phyloP scores from a whole-genome alignment of 306 rosid species.

The Gastrolobium villosum region DNA sequence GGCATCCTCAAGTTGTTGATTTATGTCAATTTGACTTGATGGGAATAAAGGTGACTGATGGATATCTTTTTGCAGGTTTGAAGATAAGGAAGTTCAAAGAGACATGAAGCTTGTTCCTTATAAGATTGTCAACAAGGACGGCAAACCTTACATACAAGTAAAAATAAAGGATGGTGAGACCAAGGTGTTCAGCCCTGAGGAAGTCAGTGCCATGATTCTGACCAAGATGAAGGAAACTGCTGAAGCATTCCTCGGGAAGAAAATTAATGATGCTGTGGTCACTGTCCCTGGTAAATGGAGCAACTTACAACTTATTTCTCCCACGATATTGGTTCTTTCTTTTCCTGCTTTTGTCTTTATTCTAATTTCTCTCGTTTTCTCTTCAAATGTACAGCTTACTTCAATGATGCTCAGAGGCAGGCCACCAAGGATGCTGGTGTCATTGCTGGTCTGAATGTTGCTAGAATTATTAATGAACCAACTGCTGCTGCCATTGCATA shows the following conservation, averaged over 20 bases:
- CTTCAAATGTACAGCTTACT: slow-evolving; percentile 74
- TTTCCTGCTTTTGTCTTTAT: not conserved
- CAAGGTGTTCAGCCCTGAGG: slow-evolving; percentile 99
- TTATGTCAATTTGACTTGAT: slow-evolving; percentile 2
- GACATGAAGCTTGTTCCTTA: slow-evolving; percentile 91
- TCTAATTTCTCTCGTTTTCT: slow-evolving; percentile 4
- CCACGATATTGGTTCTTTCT: not conserved
- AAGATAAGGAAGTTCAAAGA: slow-evolving; percentile 90
- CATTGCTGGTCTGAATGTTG: slow-evolving; percentile 96
- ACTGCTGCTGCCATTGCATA: slow-evolving; percentile 98
- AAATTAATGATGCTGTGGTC: slow-evolving; percentile 87
- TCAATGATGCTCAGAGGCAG: slow-evolving; percentile 99
- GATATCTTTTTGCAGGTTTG: slow-evolving; percentile 65
- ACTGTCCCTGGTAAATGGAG: slow-evolving; percentile 86
- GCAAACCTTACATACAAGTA: slow-evolving; percentile 94
- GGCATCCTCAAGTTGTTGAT: slow-evolving; percentile 7
- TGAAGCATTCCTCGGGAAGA: slow-evolving; percentile 96
- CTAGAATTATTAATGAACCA: slow-evolving; percentile 97
- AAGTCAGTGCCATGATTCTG: slow-evolving; percentile 90
- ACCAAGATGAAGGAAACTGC: slow-evolving; percentile 98
- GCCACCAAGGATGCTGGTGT: slow-evolving; percentile 99
- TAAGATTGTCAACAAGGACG: slow-evolving; percentile 97
- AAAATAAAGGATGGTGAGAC: slow-evolving; percentile 88
- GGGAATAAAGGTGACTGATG: slow-evolving; percentile 20
- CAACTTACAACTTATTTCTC: not conserved